Evolutionary conservation across 2,329 filamentous ascomycete genomes (phyloP).

Genomic region (Cladobotryum mycophilum): DNA sequence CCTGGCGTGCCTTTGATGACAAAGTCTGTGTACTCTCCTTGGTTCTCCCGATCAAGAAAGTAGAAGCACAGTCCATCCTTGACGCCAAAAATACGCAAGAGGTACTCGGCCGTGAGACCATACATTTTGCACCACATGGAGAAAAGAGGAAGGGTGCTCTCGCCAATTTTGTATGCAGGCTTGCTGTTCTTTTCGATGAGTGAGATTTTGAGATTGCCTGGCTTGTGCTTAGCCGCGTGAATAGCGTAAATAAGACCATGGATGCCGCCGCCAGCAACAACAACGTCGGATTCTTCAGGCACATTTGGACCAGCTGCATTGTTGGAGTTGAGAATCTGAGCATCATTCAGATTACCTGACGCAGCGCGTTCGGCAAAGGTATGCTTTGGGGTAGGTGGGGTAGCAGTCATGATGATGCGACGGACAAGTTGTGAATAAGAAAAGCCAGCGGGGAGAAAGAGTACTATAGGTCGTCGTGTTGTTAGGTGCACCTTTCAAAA

Average conservation of each 20-base stretch:
- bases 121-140: constrained; percentile 5
- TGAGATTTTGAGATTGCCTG: not conserved
- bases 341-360: not conserved
- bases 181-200: constrained; percentile 1
- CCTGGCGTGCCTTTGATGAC: not conserved
- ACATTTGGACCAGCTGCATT: constrained; percentile 1
- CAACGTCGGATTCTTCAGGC: constrained; percentile 2
- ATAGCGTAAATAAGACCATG: constrained; percentile 3
- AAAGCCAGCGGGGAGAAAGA: too few relatives aligned
- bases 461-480: too few relatives aligned
- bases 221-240: not conserved
- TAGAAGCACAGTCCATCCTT: constrained; percentile 4
- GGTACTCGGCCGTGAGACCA: constrained; percentile 4
- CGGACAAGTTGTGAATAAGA: too few relatives aligned
- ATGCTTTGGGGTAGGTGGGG: not conserved
- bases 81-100: constrained; percentile 5
- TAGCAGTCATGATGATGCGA: not conserved
- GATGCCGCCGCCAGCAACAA: constrained; percentile 2
- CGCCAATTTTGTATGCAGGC: constrained; percentile 5
- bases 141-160: constrained; percentile 4
- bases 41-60: constrained; percentile 2
- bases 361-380: constrained; percentile 4
- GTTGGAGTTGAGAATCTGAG: constrained; percentile 4
- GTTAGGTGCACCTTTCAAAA: too few relatives aligned
- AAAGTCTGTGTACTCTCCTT: not conserved